These are phyloP conservation scores for Litsea cubeba DNA, from an alignment of 164 flowering plant genomes.

Conservation along the genomic window DNA sequence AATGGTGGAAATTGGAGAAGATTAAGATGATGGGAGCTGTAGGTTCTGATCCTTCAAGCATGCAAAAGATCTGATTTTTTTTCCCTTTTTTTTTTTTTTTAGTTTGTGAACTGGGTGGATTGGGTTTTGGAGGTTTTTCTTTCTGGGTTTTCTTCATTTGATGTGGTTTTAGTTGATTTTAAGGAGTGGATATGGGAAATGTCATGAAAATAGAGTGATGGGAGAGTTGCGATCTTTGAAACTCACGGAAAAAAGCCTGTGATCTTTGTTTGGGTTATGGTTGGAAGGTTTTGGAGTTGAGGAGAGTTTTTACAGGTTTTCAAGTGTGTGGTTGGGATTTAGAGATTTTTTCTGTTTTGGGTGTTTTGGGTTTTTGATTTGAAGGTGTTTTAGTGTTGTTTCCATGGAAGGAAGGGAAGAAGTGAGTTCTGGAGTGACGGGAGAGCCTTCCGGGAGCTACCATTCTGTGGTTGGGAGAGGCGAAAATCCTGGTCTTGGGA, in stretches of 20 bases:
- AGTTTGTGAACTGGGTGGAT: background rate
- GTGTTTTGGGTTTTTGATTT: background rate
- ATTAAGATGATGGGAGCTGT: constrained; percentile 8
- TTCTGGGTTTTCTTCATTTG: background rate
- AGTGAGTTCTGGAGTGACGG: constrained; percentile 57
- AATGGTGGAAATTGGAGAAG: background rate
- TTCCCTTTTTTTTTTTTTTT: background rate
- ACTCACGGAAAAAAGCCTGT: too few relatives aligned
- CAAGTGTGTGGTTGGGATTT: too few relatives aligned
- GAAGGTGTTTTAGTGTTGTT: constrained; percentile 9
- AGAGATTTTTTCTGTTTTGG: background rate
- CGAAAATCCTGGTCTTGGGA: constrained; percentile 10
- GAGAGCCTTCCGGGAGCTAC: constrained; percentile 80
- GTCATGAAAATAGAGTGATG: constrained; percentile 2
- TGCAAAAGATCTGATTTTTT: background rate
- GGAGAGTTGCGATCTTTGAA: background rate
- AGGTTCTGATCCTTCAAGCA: constrained; percentile 14
- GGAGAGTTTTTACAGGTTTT: background rate
- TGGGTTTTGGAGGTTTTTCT: background rate
- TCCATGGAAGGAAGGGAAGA: constrained; percentile 58
- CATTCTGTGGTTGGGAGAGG: constrained; percentile 41
- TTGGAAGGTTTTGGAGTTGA: constrained; percentile 1
- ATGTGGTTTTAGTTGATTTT: too few relatives aligned
- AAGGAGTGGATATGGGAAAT: background rate
- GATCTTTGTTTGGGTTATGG: too few relatives aligned